Conservation (phyloP, 805 yeast genomes). For the Ogataea ganodermae region DNA sequence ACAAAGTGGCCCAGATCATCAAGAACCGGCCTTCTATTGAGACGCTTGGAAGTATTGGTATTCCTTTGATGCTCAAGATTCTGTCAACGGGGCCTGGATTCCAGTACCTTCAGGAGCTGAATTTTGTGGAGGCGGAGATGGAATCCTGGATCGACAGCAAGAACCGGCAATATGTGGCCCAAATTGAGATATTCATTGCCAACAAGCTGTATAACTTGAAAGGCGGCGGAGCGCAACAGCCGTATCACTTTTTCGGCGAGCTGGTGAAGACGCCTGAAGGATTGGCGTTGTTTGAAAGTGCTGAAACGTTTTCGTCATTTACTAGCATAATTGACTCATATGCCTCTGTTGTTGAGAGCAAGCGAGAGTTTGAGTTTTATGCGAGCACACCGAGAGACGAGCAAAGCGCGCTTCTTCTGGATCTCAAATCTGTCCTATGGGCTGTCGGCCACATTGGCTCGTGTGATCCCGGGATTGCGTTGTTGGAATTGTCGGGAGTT, state of each 20-base stretch:
- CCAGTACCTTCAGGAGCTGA: conserved; percentile 55
- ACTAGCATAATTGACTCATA: conserved; percentile 22
- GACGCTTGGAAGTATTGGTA: conserved; percentile 36
- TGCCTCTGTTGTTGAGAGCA: conserved; percentile 16
- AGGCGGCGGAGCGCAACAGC: conserved; percentile 32
- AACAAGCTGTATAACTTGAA: conserved; percentile 22
- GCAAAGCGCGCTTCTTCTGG: conserved; percentile 40
- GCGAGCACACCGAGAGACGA: conserved; percentile 21
- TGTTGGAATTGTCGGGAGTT: conserved; percentile 50
- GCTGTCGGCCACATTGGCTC: conserved; percentile 83
- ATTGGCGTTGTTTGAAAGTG: conserved; percentile 51
- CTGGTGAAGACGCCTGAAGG: conserved; percentile 84
- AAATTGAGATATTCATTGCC: conserved; percentile 45
- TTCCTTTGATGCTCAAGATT: conserved; percentile 57
- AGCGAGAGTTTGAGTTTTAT: conserved; percentile 25
- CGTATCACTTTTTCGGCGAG: conserved; percentile 77
- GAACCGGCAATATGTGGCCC: conserved; percentile 47
- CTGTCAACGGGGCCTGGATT: conserved; percentile 72
- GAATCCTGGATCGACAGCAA: conserved; percentile 60
- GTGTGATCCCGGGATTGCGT: conserved; percentile 63
- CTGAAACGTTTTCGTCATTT: conserved; percentile 30
- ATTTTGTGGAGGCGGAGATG: conserved; percentile 67
- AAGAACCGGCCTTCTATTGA: conserved; percentile 55
- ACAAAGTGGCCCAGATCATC: conserved; percentile 53
- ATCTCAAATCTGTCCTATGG: conserved; percentile 80